Conservation (phyloP, 768 basidiomycete genomes). For the Rhodotorula paludigena region DNA sequence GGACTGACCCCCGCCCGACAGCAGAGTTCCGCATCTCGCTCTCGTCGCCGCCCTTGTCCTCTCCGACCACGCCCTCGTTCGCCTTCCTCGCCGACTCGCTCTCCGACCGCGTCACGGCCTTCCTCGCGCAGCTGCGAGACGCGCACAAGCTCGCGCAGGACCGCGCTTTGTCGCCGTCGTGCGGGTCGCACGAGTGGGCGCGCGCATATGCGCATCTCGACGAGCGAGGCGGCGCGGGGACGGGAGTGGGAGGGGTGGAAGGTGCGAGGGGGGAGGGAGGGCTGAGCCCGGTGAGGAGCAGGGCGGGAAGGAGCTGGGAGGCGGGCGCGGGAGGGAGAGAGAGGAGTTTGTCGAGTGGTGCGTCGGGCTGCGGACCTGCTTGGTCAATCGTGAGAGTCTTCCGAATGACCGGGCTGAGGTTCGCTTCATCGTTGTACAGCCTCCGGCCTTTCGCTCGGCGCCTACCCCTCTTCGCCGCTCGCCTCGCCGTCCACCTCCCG, state of each 20-base stretch:
- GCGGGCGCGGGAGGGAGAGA: too few species aligned
- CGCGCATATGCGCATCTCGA: background rate
- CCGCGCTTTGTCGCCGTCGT: background rate
- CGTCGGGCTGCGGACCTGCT: too few species aligned
- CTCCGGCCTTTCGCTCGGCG: too few species aligned
- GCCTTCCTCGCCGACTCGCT: background rate
- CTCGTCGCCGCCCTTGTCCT: background rate
- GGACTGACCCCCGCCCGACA: background rate
- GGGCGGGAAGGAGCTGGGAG: too few species aligned
- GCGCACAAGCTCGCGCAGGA: background rate
- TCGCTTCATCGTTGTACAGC: too few species aligned
- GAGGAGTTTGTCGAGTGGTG: too few species aligned
- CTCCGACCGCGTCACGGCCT: conserved; percentile 2
- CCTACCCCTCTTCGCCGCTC: too few species aligned
- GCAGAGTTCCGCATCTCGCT: conserved; percentile 15
- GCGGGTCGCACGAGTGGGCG: background rate
- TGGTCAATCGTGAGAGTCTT: too few species aligned
- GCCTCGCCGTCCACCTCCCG: too few species aligned
- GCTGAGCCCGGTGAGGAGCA: too few species aligned
- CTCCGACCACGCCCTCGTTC: background rate
- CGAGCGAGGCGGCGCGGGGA: background rate
- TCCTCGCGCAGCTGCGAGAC: background rate
- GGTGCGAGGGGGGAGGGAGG: too few species aligned
- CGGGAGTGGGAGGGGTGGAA: background rate
- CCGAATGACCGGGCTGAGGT: too few species aligned